Evolutionary conservation across 495 filamentous ascomycete genomes (phyloP).

Genomic region (Acidiella bohemica): DNA sequence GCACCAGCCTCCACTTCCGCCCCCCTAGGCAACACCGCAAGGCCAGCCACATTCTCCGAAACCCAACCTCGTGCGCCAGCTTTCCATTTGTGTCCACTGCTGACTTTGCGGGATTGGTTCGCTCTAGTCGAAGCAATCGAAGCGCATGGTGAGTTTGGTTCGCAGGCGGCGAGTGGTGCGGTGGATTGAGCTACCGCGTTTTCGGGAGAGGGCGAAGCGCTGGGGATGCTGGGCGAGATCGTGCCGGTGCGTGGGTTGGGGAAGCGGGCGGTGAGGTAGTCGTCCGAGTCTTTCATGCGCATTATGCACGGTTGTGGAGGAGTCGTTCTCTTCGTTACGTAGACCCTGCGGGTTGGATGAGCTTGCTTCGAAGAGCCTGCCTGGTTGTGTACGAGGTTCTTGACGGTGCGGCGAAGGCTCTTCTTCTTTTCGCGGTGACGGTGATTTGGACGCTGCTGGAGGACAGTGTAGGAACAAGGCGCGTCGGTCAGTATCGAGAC

Average conservation of each 20-base stretch:
- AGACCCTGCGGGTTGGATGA: background rate
- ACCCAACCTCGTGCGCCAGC: constrained; percentile 9
- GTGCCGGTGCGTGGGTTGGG: constrained; percentile 20
- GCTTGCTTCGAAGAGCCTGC: too few relatives aligned
- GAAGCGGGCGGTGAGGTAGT: constrained; percentile 21
- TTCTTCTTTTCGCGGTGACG: too few relatives aligned
- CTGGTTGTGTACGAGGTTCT: constrained; percentile 5
- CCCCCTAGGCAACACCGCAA: constrained; percentile 8
- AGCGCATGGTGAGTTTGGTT: background rate
- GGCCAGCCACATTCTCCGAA: background rate
- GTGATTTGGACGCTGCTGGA: background rate
- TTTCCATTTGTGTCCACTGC: constrained; percentile 2
- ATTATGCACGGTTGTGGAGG: constrained; percentile 2
- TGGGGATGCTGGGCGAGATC: constrained; percentile 15
- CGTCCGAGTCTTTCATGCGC: constrained; percentile 21
- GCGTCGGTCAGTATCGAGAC: constrained; percentile 1
- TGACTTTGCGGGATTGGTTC: constrained; percentile 14
- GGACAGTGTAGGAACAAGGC: constrained; percentile 7
- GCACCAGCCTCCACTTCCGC: background rate
- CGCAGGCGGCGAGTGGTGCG: constrained; percentile 3
- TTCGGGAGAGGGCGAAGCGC: background rate
- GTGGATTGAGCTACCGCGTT: constrained; percentile 7
- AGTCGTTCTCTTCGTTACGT: background rate
- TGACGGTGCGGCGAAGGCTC: constrained; percentile 1
- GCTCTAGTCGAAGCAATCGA: constrained; percentile 9